Evolutionary conservation across 768 basidiomycete species (phyloP).

Genomic region (Kwoniella europaea): DNA sequence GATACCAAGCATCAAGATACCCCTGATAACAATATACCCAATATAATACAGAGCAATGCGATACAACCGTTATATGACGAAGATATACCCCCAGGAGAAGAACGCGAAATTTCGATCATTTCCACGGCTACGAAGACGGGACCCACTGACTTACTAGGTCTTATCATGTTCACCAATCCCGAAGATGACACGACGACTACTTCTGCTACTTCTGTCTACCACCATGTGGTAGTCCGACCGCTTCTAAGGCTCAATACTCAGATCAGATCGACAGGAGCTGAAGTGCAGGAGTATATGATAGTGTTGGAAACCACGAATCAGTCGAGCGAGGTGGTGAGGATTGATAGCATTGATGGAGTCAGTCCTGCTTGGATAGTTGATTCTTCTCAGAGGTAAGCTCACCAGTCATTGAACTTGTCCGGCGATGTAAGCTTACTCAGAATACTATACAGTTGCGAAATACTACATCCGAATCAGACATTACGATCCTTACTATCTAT

Average conservation of each 20-base stretch:
- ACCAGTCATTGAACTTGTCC: conserved; percentile 1
- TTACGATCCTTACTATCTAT: conserved; percentile 14
- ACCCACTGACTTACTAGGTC: conserved; percentile 13
- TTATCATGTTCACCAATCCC: conserved; percentile 10
- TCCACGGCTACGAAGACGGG: conserved; percentile 65
- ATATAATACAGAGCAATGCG: conserved; percentile 15
- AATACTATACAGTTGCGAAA: neutral
- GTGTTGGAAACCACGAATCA: conserved; percentile 11
- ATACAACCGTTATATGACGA: conserved; percentile 25
- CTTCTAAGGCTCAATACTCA: neutral
- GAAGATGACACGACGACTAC: neutral
- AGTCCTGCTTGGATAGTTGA: conserved; percentile 20
- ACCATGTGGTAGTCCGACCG: conserved; percentile 8
- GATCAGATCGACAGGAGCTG: conserved; percentile 1
- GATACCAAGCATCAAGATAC: conserved; percentile 63
- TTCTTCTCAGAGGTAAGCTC: neutral
- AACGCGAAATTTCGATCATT: conserved; percentile 64
- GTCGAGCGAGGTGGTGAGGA: conserved; percentile 10
- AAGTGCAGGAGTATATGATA: neutral
- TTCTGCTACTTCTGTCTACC: neutral
- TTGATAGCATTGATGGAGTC: conserved; percentile 11
- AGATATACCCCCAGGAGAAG: conserved; percentile 63
- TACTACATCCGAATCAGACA: conserved; percentile 22
- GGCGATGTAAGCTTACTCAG: conserved; percentile 1
- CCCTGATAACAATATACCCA: conserved; percentile 53